Percentiles rank a stretch among this genome's conserved stretches.
Conservation (phyloP, 306 rosid species). For the Quercus berberidifolia region DNA sequence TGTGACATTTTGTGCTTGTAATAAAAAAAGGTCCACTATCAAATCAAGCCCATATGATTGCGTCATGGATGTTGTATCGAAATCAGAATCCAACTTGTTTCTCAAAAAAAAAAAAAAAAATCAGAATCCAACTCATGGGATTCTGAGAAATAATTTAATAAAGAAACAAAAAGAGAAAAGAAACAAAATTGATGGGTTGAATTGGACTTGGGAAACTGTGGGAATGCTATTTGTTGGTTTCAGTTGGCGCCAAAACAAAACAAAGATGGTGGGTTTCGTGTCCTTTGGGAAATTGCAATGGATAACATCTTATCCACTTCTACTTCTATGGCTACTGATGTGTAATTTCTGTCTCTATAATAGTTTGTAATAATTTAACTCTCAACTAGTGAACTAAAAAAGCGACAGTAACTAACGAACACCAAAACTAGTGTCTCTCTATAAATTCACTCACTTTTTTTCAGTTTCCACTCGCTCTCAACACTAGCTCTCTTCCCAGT, state of each 20-base stretch:
- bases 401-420: background rate
- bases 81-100: background rate
- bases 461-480: background rate
- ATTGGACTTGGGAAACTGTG: background rate
- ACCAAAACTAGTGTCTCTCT: background rate
- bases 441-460: background rate
- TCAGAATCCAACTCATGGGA: background rate
- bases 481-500: background rate
- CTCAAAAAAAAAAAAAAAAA: background rate
- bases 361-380: background rate
- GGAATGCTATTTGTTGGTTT: background rate
- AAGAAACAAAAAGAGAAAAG: background rate
- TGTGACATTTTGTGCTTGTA: too few species aligned
- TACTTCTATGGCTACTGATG: slow-evolving; percentile 9
- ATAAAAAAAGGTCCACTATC: too few species aligned
- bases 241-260: slow-evolving; percentile 35
- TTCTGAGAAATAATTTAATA: background rate
- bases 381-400: background rate
- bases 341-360: background rate
- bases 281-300: background rate
- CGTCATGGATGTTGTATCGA: background rate
- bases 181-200: background rate
- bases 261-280: background rate
- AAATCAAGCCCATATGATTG: background rate
- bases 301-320: slow-evolving; percentile 4